A percentile compares a stretch with the other conserved stretches of the same genome.
These are phyloP conservation scores for Trichoderma breve DNA, from an alignment of 2,329 filamentous ascomycete species.

Conservation along the genomic window DNA sequence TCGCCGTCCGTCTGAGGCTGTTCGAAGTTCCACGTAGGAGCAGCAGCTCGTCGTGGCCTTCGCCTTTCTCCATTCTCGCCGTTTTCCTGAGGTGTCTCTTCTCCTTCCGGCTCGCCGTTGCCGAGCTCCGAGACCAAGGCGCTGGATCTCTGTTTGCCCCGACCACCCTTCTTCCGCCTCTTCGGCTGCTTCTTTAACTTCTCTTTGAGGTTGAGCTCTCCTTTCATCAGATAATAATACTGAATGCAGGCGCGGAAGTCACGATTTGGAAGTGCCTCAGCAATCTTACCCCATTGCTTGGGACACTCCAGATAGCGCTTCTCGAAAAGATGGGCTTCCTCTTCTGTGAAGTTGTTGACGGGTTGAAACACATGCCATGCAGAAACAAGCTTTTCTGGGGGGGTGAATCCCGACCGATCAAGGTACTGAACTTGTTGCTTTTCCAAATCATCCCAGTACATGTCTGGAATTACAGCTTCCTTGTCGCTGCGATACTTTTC, in stretches of 20 bases:
- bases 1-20: slow-evolving; percentile 60
- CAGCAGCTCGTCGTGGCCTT: slow-evolving; percentile 62
- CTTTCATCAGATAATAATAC: slow-evolving; percentile 81
- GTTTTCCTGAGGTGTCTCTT: slow-evolving; percentile 52
- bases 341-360: slow-evolving; percentile 69
- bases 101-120: slow-evolving; percentile 55
- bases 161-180: slow-evolving; percentile 54
- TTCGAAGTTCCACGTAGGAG: slow-evolving; percentile 70
- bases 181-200: slow-evolving; percentile 66
- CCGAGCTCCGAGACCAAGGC: slow-evolving; percentile 66
- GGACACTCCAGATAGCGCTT: slow-evolving; percentile 71
- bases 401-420: slow-evolving; percentile 64
- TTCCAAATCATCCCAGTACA: slow-evolving; percentile 63
- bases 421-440: slow-evolving; percentile 58
- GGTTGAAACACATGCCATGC: slow-evolving; percentile 71
- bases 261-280: slow-evolving; percentile 63
- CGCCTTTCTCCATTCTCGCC: slow-evolving; percentile 60
- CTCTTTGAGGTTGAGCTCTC: slow-evolving; percentile 72
- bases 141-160: slow-evolving; percentile 59
- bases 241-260: slow-evolving; percentile 80
- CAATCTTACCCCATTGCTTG: slow-evolving; percentile 80
- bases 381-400: slow-evolving; percentile 64
- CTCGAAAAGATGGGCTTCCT: slow-evolving; percentile 70
- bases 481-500: slow-evolving; percentile 73
- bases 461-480: slow-evolving; percentile 70